These are phyloP conservation scores for Climacium dendroides DNA, from an alignment of 225 moss, liverwort and hornwort genomes.

Conservation along the genomic window DNA sequence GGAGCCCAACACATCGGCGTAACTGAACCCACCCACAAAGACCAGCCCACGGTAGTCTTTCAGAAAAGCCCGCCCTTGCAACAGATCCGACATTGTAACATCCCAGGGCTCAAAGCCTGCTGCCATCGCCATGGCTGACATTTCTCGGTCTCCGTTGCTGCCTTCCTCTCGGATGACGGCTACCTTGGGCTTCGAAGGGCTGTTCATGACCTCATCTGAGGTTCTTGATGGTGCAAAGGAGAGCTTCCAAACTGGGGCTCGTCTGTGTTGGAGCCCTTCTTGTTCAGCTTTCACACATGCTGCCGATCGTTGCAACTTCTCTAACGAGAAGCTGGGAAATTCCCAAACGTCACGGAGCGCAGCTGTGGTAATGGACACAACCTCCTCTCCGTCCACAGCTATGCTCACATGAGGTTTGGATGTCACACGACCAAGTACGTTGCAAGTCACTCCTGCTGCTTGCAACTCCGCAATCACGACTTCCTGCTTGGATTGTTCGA, in stretches of 20 bases:
- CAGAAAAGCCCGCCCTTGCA: constrained; percentile 43
- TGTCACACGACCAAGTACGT: constrained; percentile 52
- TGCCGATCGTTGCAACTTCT: constrained; percentile 65
- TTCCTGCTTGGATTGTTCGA: constrained; percentile 41
- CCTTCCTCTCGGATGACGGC: constrained; percentile 96
- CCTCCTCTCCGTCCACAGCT: constrained; percentile 40
- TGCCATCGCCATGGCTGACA: constrained; percentile 83
- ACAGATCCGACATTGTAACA: constrained; percentile 83
- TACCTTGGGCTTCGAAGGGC: constrained; percentile 55
- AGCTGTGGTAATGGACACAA: constrained; percentile 45
- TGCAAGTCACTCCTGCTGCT: constrained; percentile 50
- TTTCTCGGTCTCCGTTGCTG: constrained; percentile 91
- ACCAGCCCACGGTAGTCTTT: constrained; percentile 55
- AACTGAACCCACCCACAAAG: constrained; percentile 93
- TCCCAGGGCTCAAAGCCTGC: constrained; percentile 96
- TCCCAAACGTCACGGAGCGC: constrained; percentile 79
- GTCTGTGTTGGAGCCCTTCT: constrained; percentile 54
- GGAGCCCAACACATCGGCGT: constrained; percentile 91
- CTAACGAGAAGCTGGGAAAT: constrained; percentile 68
- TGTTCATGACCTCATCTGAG: constrained; percentile 32
- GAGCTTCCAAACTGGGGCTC: constrained; percentile 63
- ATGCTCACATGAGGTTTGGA: constrained; percentile 36
- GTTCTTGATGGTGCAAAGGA: constrained; percentile 63
- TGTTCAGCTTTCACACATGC: constrained; percentile 76
- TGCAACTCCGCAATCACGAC: constrained; percentile 33